Conservation (phyloP, 2,329 filamentous ascomycete genomes). For the Periconia sp. region DNA sequence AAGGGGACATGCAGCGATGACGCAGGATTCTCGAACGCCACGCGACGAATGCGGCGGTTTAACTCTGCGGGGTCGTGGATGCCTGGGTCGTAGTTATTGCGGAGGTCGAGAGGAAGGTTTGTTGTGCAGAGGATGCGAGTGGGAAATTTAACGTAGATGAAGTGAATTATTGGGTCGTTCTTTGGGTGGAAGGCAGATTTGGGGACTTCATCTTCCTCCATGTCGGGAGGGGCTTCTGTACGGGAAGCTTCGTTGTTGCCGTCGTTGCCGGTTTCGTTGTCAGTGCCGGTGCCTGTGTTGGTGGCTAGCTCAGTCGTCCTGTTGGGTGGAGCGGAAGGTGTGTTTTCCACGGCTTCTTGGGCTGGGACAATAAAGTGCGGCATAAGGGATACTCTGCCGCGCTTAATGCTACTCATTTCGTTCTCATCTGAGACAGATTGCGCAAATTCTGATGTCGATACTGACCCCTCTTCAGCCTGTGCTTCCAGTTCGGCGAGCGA, state of each 20-base stretch:
- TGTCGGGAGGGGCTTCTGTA: neutral
- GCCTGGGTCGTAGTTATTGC: conserved; percentile 2
- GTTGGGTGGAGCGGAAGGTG: neutral
- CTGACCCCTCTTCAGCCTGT: neutral
- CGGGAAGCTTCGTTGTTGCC: neutral
- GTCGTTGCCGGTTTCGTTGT: neutral
- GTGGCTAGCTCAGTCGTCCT: neutral
- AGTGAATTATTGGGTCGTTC: conserved; percentile 1
- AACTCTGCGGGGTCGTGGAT: neutral
- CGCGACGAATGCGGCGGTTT: conserved; percentile 1
- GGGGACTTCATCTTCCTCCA: neutral
- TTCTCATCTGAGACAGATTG: too few species aligned
- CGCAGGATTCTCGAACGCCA: conserved; percentile 19
- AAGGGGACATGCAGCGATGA: conserved; percentile 34
- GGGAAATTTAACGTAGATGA: neutral
- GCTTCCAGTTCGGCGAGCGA: conserved; percentile 29
- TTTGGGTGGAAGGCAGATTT: neutral
- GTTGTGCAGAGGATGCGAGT: neutral
- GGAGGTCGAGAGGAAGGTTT: conserved; percentile 3
- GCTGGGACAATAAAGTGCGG: too few species aligned
- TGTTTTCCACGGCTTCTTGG: too few species aligned
- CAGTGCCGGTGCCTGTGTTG: neutral
- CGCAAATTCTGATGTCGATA: neutral
- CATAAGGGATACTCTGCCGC: too few species aligned
- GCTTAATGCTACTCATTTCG: too few species aligned